Percentiles rank a stretch among this genome's conserved stretches.
phyloP scores from a whole-genome alignment of 441 rosid genomes.

The Codiaeum variegatum region DNA sequence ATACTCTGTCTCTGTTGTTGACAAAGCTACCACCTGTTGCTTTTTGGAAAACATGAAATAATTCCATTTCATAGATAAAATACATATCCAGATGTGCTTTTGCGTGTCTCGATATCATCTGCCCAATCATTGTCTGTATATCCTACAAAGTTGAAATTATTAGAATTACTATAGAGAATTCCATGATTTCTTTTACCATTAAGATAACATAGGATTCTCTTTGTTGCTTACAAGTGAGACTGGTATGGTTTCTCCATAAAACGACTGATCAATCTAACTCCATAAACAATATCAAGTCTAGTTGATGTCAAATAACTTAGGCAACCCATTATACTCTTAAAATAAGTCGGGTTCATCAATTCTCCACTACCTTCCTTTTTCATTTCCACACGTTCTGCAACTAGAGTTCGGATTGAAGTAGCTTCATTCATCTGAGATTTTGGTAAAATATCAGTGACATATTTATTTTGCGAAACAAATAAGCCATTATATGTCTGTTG shows the following conservation, averaged over 20 bases:
- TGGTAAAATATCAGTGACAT: background rate
- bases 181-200: background rate
- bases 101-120: background rate
- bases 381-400: too few relatives aligned
- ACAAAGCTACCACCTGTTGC: too few relatives aligned
- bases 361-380: too few relatives aligned
- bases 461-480: too few relatives aligned
- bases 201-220: background rate
- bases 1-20: background rate
- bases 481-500: background rate
- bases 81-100: too few relatives aligned
- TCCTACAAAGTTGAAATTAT: background rate
- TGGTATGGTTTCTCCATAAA: background rate
- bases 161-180: background rate
- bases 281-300: background rate
- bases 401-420: background rate
- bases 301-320: background rate
- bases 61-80: too few relatives aligned
- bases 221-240: background rate
- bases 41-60: too few relatives aligned
- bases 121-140: background rate
- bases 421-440: background rate
- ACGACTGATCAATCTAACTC: background rate
- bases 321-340: background rate
- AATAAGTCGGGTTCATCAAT: too few relatives aligned